These are phyloP conservation scores for Porogramme epimiltina DNA, from an alignment of 1,284 basidiomycete genomes.

Conservation along the genomic window DNA sequence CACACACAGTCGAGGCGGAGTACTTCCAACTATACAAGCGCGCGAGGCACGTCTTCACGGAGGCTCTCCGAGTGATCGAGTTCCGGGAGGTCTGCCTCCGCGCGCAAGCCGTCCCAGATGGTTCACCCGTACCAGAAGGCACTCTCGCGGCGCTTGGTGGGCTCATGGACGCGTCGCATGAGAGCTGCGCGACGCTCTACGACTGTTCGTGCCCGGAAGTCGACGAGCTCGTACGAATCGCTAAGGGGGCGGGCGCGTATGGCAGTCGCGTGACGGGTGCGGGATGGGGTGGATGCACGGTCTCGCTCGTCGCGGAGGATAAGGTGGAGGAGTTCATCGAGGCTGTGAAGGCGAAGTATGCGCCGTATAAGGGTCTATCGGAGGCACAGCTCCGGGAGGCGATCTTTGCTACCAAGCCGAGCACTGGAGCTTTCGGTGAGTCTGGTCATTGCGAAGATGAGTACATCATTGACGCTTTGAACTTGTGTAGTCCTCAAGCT, in stretches of 20 bases:
- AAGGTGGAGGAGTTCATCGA: conserved; percentile 70
- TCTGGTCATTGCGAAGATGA: conserved; percentile 18
- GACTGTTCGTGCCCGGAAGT: conserved; percentile 83
- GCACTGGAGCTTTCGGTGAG: conserved; percentile 80
- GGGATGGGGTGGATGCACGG: conserved; percentile 90
- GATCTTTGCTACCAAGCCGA: conserved; percentile 86
- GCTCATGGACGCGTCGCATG: conserved; percentile 81
- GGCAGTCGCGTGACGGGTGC: conserved; percentile 83
- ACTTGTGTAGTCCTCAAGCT: neutral
- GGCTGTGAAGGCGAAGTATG: conserved; percentile 60
- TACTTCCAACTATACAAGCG: conserved; percentile 82
- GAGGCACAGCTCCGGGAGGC: conserved; percentile 66
- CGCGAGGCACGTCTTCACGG: conserved; percentile 75
- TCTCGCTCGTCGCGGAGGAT: conserved; percentile 77
- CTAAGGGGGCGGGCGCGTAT: conserved; percentile 70
- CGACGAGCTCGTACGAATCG: conserved; percentile 64
- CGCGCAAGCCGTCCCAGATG: conserved; percentile 30
- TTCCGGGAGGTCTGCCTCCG: conserved; percentile 69
- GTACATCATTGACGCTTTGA: neutral
- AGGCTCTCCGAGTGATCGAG: conserved; percentile 76
- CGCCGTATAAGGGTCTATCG: conserved; percentile 60
- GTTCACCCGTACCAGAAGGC: conserved; percentile 18
- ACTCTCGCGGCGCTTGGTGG: conserved; percentile 57
- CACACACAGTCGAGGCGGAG: conserved; percentile 65
- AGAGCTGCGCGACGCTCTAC: conserved; percentile 66